phyloP scores from a whole-genome alignment of 2,329 filamentous ascomycete genomes.

The Aspergillus persii region DNA sequence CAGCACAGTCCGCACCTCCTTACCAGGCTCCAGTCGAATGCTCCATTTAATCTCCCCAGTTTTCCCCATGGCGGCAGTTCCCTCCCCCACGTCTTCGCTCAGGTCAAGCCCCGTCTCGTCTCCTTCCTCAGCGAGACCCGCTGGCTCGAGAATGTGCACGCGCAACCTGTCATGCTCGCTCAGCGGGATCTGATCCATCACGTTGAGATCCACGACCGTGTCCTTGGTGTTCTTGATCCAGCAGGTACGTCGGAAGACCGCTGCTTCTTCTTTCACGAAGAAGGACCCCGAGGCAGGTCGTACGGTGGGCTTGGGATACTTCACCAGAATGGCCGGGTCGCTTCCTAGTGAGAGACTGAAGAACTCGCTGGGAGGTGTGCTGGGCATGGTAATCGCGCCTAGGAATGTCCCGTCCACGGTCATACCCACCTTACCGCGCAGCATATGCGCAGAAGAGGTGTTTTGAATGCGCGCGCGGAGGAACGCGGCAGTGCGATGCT shows the following conservation, averaged over 20 bases:
- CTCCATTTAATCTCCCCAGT: constrained; percentile 60
- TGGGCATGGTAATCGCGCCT: constrained; percentile 23
- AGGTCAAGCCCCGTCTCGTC: constrained; percentile 19
- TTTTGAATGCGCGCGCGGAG: constrained; percentile 42
- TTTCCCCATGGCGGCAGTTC: constrained; percentile 54
- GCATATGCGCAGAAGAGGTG: constrained; percentile 31
- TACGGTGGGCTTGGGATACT: constrained; percentile 30
- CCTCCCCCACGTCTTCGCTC: constrained; percentile 54
- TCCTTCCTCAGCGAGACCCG: constrained; percentile 26
- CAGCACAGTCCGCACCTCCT: constrained; percentile 56
- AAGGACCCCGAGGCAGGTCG: constrained; percentile 25
- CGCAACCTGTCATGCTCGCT: constrained; percentile 32
- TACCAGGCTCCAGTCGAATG: constrained; percentile 57
- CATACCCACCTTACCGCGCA: constrained; percentile 25
- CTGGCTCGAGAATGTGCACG: constrained; percentile 28
- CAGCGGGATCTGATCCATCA: constrained; percentile 34
- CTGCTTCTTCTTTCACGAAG: constrained; percentile 31
- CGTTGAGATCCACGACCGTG: constrained; percentile 23
- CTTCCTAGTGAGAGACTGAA: constrained; percentile 34
- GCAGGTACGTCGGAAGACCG: constrained; percentile 30
- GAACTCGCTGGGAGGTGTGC: constrained; percentile 25
- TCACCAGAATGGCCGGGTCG: constrained; percentile 31
- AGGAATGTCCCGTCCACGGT: constrained; percentile 32
- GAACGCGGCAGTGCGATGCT: constrained; percentile 40
- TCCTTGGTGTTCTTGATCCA: constrained; percentile 33